These are phyloP conservation scores for Dinochytrium kinnereticum DNA, from an alignment of 371 early-diverging fungal genomes.

Conservation along the genomic window DNA sequence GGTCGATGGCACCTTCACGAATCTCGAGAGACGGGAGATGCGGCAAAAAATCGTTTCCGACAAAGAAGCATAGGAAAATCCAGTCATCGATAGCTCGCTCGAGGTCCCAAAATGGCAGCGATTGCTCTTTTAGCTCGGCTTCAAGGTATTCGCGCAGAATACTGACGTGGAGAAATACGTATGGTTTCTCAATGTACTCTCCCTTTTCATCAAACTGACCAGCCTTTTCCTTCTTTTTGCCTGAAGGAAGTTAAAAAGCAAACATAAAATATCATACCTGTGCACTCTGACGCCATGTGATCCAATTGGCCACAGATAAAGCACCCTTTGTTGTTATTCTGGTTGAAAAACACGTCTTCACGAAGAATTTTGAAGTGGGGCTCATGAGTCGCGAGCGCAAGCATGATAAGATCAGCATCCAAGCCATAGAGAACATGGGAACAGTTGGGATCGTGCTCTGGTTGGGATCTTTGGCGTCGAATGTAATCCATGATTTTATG, in stretches of 20 bases:
- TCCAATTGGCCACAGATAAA: conserved; percentile 84
- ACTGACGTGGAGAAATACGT: conserved; percentile 86
- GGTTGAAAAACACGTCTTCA: conserved; percentile 90
- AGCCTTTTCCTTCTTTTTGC: conserved; percentile 64
- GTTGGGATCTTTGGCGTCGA: conserved; percentile 78
- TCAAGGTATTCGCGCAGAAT: conserved; percentile 93
- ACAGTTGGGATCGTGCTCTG: conserved; percentile 88
- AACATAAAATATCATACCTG: conserved; percentile 49
- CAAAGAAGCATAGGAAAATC: conserved; percentile 99
- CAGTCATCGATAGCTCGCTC: conserved; percentile 98
- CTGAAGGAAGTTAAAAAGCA: conserved; percentile 27
- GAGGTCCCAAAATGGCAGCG: conserved; percentile 75
- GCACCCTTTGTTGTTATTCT: conserved; percentile 69
- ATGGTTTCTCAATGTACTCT: conserved; percentile 68
- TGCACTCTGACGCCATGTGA: conserved; percentile 81
- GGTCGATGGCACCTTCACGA: conserved; percentile 95
- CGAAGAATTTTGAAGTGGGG: conserved; percentile 96
- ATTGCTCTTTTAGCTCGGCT: conserved; percentile 72
- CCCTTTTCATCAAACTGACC: conserved; percentile 66
- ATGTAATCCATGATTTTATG: conserved; percentile 99
- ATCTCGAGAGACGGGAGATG: conserved; percentile 98
- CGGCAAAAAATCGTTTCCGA: conserved; percentile 99
- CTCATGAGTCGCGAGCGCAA: conserved; percentile 98
- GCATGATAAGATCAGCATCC: conserved; percentile 99
- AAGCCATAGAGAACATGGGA: conserved; percentile 96